Conservation (phyloP, 257 asterid genomes). For the Solanum bulbocastanum region DNA sequence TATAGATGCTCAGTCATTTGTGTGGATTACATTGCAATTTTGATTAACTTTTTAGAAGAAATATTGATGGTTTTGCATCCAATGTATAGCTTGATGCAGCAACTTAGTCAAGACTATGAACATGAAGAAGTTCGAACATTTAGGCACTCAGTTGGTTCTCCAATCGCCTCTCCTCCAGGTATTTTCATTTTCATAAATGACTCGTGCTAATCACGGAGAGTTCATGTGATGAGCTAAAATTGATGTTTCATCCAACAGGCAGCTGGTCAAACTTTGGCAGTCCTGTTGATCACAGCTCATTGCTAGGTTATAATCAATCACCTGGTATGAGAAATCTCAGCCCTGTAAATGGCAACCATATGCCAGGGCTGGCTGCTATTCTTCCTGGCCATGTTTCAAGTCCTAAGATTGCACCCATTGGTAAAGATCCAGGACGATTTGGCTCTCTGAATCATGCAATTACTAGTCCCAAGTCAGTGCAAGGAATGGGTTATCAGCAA, state of each 20-base stretch:
- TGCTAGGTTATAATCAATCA: conserved; percentile 44
- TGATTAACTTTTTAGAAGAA: not conserved
- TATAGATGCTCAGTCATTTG: not conserved
- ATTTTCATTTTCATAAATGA: conserved; percentile 7
- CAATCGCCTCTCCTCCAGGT: conserved; percentile 91
- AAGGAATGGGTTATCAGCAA: conserved; percentile 23
- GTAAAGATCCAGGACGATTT: conserved; percentile 56
- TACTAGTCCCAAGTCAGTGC: conserved; percentile 5
- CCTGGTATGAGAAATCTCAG: conserved; percentile 47
- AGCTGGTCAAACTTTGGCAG: conserved; percentile 80
- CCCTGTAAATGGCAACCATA: conserved; percentile 43
- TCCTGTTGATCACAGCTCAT: conserved; percentile 56
- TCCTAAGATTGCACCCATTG: conserved; percentile 89
- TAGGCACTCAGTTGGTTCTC: conserved; percentile 69
- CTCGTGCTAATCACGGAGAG: not conserved
- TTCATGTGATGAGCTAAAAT: not conserved
- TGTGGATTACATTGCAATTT: not conserved
- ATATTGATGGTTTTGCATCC: not conserved
- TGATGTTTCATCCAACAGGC: conserved; percentile 27
- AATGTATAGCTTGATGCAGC: conserved; percentile 65
- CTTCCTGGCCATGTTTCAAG: conserved; percentile 52
- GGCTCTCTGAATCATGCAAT: conserved; percentile 23
- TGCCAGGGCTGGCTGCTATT: conserved; percentile 82
- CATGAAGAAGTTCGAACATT: conserved; percentile 61
- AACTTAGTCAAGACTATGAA: conserved; percentile 79